These are phyloP conservation scores for Pseudognaphalium luteoalbum DNA, from an alignment of 129 eudicot genomes.

Conservation along the genomic window DNA sequence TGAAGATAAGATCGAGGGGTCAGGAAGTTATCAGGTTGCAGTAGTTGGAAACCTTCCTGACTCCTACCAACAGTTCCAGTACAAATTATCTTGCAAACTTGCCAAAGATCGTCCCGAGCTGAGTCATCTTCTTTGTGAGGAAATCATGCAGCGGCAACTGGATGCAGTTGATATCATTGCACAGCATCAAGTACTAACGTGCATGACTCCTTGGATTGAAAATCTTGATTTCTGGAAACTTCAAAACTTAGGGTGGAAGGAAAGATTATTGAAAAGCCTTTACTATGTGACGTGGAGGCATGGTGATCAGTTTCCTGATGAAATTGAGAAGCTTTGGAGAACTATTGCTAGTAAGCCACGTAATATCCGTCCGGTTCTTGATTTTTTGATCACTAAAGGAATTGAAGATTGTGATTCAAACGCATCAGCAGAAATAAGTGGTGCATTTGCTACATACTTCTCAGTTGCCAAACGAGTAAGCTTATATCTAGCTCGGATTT, in stretches of 20 bases:
- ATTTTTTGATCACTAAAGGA: conserved; percentile 86
- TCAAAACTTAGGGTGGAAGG: conserved; percentile 50
- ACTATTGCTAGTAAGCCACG: conserved; percentile 51
- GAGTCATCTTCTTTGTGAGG: conserved; percentile 82
- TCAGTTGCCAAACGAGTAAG: conserved; percentile 92
- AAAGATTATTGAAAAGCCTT: conserved; percentile 74
- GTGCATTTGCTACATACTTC: conserved; percentile 92
- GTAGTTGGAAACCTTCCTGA: conserved; percentile 95
- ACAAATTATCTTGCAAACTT: conserved; percentile 90
- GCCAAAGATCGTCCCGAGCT: conserved; percentile 94
- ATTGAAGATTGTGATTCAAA: conserved; percentile 96
- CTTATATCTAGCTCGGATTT: conserved; percentile 82
- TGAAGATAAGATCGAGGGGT: conserved; percentile 67
- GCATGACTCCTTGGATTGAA: conserved; percentile 62
- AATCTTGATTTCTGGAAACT: conserved; percentile 56
- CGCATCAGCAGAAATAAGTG: conserved; percentile 92
- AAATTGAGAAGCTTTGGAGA: conserved; percentile 61
- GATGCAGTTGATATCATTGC: conserved; percentile 60
- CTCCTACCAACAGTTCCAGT: conserved; percentile 87
- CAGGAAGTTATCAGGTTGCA: conserved; percentile 80
- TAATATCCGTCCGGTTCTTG: conserved; percentile 62
- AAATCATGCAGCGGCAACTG: conserved; percentile 56
- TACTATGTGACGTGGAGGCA: conserved; percentile 97
- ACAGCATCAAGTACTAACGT: conserved; percentile 56
- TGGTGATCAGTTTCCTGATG: conserved; percentile 80